These are phyloP conservation scores for Blastobotrys peoriensis DNA, from an alignment of 805 yeast species.

Conservation along the genomic window DNA sequence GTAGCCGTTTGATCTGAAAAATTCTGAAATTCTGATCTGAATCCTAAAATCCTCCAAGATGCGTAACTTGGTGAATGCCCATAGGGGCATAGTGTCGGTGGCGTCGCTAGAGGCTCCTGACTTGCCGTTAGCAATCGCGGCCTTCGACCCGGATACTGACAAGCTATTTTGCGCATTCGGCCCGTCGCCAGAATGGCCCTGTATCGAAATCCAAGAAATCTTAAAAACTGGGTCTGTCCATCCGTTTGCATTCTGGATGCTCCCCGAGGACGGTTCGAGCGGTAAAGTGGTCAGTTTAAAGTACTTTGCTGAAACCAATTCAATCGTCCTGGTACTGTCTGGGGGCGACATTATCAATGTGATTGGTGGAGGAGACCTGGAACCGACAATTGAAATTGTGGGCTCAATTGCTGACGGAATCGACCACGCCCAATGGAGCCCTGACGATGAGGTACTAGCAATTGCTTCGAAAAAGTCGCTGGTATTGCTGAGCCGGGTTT, in stretches of 20 bases:
- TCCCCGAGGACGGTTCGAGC: slow-evolving; percentile 19
- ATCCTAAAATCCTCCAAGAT: too few relatives aligned
- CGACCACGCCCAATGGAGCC: slow-evolving; percentile 74
- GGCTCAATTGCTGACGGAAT: slow-evolving; percentile 80
- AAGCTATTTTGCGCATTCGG: slow-evolving; percentile 62
- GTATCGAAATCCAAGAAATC: slow-evolving; percentile 72
- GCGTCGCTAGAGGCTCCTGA: slow-evolving; percentile 61
- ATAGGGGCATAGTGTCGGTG: slow-evolving; percentile 34
- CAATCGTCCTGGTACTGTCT: slow-evolving; percentile 57
- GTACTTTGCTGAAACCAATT: slow-evolving; percentile 66
- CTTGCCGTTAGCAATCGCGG: slow-evolving; percentile 41
- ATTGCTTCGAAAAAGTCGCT: slow-evolving; percentile 56
- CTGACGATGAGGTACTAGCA: slow-evolving; percentile 81
- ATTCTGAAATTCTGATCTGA: too few relatives aligned
- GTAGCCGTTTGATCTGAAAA: too few relatives aligned
- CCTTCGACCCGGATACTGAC: slow-evolving; percentile 70
- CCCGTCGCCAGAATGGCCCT: slow-evolving; percentile 45
- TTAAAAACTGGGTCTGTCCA: slow-evolving; percentile 51
- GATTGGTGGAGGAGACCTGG: slow-evolving; percentile 49
- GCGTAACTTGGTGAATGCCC: slow-evolving; percentile 23
- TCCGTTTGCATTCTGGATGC: slow-evolving; percentile 55
- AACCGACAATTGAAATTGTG: slow-evolving; percentile 62
- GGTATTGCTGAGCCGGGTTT: slow-evolving; percentile 62
- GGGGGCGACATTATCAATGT: slow-evolving; percentile 67
- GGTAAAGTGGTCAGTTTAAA: slow-evolving; percentile 40